Evolutionary conservation across 2,329 filamentous ascomycete species (phyloP), one percentile per base, ranked within the genome.

Genomic region (Paecilomyces niveus): DNA sequence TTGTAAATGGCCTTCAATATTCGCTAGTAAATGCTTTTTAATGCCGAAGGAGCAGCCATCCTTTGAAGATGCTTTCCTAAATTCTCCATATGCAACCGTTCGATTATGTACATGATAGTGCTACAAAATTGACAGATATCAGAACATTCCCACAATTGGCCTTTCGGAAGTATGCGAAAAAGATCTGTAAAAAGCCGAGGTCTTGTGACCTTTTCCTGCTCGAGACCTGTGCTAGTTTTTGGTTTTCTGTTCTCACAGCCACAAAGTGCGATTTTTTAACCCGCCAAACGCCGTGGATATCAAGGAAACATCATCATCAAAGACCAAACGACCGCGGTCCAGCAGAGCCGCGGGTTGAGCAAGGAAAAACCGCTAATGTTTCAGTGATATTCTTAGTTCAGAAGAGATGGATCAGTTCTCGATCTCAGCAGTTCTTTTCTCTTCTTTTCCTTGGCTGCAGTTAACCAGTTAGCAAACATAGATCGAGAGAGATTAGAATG

Each of bases 371-470:
- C 39, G 39, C 62, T 62, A 64, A 59, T 57, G 39, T 50, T 62
- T 54, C 51, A 58, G 59, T 57, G 57, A 63, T 52, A 62, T 56
- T 57, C 64, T 62, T 64, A 64, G 53, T 61, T 63, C 64, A 61
- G 54, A 69, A 13, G 32, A 52, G 29, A 50, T 59, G 58, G 63
- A 57, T 64, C 71, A 1, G 84, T 88, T 67, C 87, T 79, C 74
- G 86, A 76, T 64, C 80, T 81, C 85, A 89, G 89, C 67, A 86
- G 67, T 66, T 84, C 84, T 76, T 85, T 83, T 67, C 88, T 81
- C 70, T 83, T 78, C 75, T 84, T 84, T 67, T 90, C 87, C 76
- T 87, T 89, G 63, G 76, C 87, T 89, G 64, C 69, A 59, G 49
- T 29, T 6, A 24, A 32, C 39, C 56, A n/a, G 32, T 29, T 7